These are phyloP conservation scores for Entelexis sorbosivorans DNA, from an alignment of 1,139 yeast genomes.

Conservation along the genomic window DNA sequence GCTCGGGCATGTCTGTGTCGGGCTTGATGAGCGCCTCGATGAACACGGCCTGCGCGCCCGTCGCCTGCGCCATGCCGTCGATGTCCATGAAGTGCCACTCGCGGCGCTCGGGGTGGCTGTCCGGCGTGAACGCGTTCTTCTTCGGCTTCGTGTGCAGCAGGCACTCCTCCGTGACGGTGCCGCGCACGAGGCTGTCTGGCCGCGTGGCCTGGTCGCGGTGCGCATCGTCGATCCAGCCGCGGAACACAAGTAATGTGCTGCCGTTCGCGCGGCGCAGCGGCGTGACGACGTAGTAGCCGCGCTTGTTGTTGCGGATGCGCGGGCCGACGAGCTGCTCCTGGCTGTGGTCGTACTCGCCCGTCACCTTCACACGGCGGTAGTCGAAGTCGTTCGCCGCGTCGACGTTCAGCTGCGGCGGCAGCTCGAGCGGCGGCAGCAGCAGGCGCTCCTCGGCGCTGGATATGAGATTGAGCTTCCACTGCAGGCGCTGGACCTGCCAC, in stretches of 20 bases:
- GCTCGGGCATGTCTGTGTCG: slow-evolving; percentile 39
- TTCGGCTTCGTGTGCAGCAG: slow-evolving; percentile 61
- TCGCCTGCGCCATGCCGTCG: slow-evolving; percentile 61
- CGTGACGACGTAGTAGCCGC: slow-evolving; percentile 71
- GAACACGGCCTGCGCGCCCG: slow-evolving; percentile 62
- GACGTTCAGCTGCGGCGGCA: slow-evolving; percentile 42
- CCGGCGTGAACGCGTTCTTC: slow-evolving; percentile 63
- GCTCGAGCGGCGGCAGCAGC: slow-evolving; percentile 56
- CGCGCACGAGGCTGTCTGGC: slow-evolving; percentile 56
- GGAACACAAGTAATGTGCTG: slow-evolving; percentile 49
- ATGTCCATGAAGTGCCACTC: slow-evolving; percentile 56
- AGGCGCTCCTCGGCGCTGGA: slow-evolving; percentile 73
- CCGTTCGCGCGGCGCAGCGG: slow-evolving; percentile 56
- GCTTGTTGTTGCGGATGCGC: slow-evolving; percentile 57
- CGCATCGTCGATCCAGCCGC: slow-evolving; percentile 86
- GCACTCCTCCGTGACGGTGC: slow-evolving; percentile 63
- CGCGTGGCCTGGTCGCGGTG: slow-evolving; percentile 57
- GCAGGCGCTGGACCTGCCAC: slow-evolving; percentile 80
- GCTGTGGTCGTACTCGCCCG: slow-evolving; percentile 71
- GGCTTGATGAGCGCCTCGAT: slow-evolving; percentile 55
- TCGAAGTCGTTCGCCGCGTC: slow-evolving; percentile 50
- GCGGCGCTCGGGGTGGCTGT: slow-evolving; percentile 60
- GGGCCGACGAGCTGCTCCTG: slow-evolving; percentile 93
- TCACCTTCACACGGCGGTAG: slow-evolving; percentile 60
- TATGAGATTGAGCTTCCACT: slow-evolving; percentile 82